Evolutionary conservation across 768 basidiomycete genomes (phyloP), one percentile per base, ranked within the genome.

Genomic region (Dendrothele bispora): DNA sequence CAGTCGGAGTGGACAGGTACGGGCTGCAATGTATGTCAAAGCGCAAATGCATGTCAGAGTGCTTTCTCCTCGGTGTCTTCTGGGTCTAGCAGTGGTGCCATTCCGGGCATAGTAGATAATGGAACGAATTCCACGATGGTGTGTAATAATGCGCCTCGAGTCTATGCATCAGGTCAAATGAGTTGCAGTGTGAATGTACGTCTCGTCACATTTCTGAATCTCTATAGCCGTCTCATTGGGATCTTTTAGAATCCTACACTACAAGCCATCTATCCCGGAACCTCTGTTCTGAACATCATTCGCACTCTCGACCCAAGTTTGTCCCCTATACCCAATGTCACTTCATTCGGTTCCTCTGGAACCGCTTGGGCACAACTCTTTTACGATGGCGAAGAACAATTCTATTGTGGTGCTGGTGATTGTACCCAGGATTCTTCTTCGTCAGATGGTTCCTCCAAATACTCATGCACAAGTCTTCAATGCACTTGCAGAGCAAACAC

Each of bases 311-410:
- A 91, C 49, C 70, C 86, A 3, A 71, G 77, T 2, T 71, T 85
- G n/a, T 82, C 88, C 1, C 91, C 89, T 0, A 58, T 84, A 42
- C 80, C 84, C 5, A 78, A 84, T 48, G 60, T 72, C 4, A 83
- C 83, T 5, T 73, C 80, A 6, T 83, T 83, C 52, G 86, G 85
- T 22, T 27, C 61, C 7, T 63, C 69, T 14, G 75, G 79, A 10
- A 71, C 77, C 7, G 63, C 77, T n/a, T 83, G 76, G 50, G 84
- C 84, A 0, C 87, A 91, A 53, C 69, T 92, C 5, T 83, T 86
- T 63, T 92, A 91, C 62, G 73, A 73, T n/a, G 84, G 88, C 8
- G 80, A 84, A 26, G 90, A 94, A 60, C 92, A 97, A 59, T 98
- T 98, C 68, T 88, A 79, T 63, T 98, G 95, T 62, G 51, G 68